Evolutionary conservation across 2,329 filamentous ascomycete species (phyloP), one percentile per base, ranked within the genome.

Genomic region (Pseudogymnoascus sp.): DNA sequence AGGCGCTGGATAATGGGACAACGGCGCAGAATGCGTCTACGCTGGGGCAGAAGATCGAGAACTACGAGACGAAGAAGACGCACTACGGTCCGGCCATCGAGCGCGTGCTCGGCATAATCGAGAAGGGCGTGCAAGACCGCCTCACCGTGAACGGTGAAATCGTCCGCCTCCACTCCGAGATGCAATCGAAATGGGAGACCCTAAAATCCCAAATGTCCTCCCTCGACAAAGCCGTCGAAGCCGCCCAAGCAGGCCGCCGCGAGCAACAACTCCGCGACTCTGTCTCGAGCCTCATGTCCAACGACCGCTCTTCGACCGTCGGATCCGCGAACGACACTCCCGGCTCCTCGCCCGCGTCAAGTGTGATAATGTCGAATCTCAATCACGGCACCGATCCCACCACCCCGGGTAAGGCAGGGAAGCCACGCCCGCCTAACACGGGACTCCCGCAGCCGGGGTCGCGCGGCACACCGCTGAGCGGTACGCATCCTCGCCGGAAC

Each of bases 61-160:
- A 83, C 68, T 99, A 96, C 73, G 92, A 97, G 72, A 90, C 89
- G 45, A 99, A 97, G 79, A 95, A 93, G 74, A 86, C 86, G 63
- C 93, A 97, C 73, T 99, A 97, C 70, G 89, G 92, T 1, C 90
- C 92, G 8, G 93, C 94, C 1, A 95, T 99, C 72, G 90, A 94
- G 72, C 85, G 92, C 42, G 91, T 99, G 6, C 77, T 97, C 15
- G 87, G 88, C 39, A 95, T 97, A 71, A 97, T 97, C 59, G 91
- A 97, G 68, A 93, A 91, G 72, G 94, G 94, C n/a, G 88, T 97
- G 70, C 89, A 90, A 72, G 92, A 97, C 71, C 86, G 94, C n/a
- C 79, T 97, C 59, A 97, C 94, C 0, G 91, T 97, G 61, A 97
- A 99, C 71, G 94, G 94, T 48, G 94, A 97, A 75, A 94, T 97